Evolutionary conservation across 2,329 filamentous ascomycete species (phyloP).

Genomic region (Stemphylium beticola): DNA sequence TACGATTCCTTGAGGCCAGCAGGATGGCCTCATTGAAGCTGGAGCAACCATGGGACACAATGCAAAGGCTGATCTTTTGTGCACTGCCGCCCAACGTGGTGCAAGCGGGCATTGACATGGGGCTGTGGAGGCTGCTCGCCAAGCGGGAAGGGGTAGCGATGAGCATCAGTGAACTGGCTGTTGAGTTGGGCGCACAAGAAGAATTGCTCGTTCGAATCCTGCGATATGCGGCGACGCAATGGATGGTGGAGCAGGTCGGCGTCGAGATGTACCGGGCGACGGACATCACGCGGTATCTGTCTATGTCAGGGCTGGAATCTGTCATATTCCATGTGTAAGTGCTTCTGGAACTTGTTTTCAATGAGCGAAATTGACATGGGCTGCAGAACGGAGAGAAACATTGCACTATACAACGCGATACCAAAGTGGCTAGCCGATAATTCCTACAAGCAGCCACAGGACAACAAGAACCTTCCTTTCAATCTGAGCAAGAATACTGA

Average conservation of each 20-base stretch:
- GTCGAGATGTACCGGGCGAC: constrained; percentile 5
- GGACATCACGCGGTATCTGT: neutral
- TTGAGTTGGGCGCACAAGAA: constrained; percentile 3
- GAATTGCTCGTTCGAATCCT: constrained; percentile 5
- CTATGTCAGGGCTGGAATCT: constrained; percentile 8
- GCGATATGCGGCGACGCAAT: constrained; percentile 7
- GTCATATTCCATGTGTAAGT: constrained; percentile 11
- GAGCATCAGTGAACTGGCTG: constrained; percentile 1
- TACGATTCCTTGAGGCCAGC: constrained; percentile 4
- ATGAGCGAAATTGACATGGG: neutral
- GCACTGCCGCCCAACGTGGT: constrained; percentile 8
- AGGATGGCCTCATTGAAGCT: constrained; percentile 11
- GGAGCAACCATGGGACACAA: constrained; percentile 9
- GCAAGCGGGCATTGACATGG: constrained; percentile 7
- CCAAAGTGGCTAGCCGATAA: constrained; percentile 9
- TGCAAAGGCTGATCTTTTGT: constrained; percentile 8
- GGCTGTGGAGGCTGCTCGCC: constrained; percentile 6
- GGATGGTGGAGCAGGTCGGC: constrained; percentile 11
- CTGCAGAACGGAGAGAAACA: constrained; percentile 8
- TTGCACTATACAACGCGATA: constrained; percentile 9
- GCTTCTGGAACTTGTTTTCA: no score
- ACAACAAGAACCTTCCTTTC: constrained; percentile 10
- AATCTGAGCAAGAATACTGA: constrained; percentile 6
- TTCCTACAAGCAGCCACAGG: constrained; percentile 5
- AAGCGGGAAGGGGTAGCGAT: neutral